A percentile compares a stretch with the other conserved stretches of the same genome.
Evolutionary conservation across 2,329 filamentous ascomycete genomes (phyloP).

Genomic region (Stemphylium lycopersici): DNA sequence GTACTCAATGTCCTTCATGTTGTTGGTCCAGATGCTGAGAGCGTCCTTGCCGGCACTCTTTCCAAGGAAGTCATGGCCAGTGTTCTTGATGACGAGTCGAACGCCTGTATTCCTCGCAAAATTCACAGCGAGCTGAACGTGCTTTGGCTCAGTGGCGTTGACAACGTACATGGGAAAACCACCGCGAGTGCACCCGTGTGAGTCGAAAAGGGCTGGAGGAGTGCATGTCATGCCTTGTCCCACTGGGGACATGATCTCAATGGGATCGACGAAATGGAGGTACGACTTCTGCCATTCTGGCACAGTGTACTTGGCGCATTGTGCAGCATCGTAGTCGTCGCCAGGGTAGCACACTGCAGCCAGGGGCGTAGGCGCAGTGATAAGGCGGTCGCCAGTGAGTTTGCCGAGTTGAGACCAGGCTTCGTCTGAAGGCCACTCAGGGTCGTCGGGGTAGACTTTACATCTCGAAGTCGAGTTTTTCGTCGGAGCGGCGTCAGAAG

Average conservation of each 20-base stretch:
- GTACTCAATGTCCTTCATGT: constrained; percentile 45
- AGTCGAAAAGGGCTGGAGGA: constrained; percentile 44
- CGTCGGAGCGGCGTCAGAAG: constrained; percentile 8
- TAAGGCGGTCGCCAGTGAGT: constrained; percentile 34
- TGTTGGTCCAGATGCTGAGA: constrained; percentile 47
- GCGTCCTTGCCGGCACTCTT: constrained; percentile 44
- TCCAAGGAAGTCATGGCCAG: constrained; percentile 46
- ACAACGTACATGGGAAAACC: constrained; percentile 46
- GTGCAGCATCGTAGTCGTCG: constrained; percentile 33
- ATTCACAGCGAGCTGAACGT: constrained; percentile 46
- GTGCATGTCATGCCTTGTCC: constrained; percentile 47
- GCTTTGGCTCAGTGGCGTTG: constrained; percentile 44
- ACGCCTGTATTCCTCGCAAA: constrained; percentile 44
- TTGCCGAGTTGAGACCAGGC: constrained; percentile 57
- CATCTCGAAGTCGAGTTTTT: constrained; percentile 44
- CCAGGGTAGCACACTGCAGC: constrained; percentile 44
- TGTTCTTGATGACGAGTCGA: constrained; percentile 44
- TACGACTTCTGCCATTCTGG: constrained; percentile 43
- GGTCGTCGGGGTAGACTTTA: constrained; percentile 56
- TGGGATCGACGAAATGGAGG: constrained; percentile 42
- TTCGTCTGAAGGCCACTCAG: constrained; percentile 56
- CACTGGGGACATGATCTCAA: constrained; percentile 48
- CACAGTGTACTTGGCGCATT: constrained; percentile 37
- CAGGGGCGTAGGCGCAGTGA: constrained; percentile 35
- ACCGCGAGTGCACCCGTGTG: constrained; percentile 44